These are phyloP conservation scores for Akanthomyces dipterigenus DNA, from an alignment of 2,329 filamentous ascomycete genomes.

Conservation along the genomic window DNA sequence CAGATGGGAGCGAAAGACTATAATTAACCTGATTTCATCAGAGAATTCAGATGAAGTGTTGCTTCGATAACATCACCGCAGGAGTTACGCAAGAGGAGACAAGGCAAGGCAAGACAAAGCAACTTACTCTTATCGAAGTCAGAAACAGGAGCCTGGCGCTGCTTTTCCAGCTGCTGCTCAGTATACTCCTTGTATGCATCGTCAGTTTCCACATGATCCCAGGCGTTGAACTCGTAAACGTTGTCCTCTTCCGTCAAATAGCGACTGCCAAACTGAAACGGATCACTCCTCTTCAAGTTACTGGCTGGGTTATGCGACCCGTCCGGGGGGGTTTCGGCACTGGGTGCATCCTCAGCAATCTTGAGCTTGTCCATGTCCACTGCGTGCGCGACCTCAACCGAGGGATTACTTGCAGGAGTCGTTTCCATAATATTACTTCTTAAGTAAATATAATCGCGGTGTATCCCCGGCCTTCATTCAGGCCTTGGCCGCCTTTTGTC, in stretches of 20 bases:
- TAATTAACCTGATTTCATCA: slow-evolving; percentile 54
- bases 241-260: slow-evolving; percentile 77
- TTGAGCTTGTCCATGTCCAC: slow-evolving; percentile 21
- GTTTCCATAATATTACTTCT: slow-evolving; percentile 8
- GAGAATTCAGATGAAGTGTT: slow-evolving; percentile 57
- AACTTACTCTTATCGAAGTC: slow-evolving; percentile 81
- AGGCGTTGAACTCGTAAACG: slow-evolving; percentile 96
- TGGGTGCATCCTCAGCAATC: slow-evolving; percentile 14
- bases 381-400: slow-evolving; percentile 17
- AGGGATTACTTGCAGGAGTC: slow-evolving; percentile 17
- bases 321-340: slow-evolving; percentile 43
- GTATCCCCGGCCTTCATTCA: not conserved
- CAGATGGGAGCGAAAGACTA: slow-evolving; percentile 72
- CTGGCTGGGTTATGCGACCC: slow-evolving; percentile 64
- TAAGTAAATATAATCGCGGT: not conserved
- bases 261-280: slow-evolving; percentile 92
- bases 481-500: not conserved
- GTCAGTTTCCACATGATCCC: slow-evolving; percentile 96
- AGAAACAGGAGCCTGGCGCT: slow-evolving; percentile 78
- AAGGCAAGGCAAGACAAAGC: not conserved
- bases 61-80: slow-evolving; percentile 48
- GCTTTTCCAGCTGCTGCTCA: slow-evolving; percentile 74
- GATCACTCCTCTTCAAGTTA: slow-evolving; percentile 82
- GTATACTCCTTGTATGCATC: slow-evolving; percentile 80
- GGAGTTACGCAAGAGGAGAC: slow-evolving; percentile 10